Evolutionary conservation across 1,139 yeast species (phyloP).

Genomic region (Tardiomyces depauwii): DNA sequence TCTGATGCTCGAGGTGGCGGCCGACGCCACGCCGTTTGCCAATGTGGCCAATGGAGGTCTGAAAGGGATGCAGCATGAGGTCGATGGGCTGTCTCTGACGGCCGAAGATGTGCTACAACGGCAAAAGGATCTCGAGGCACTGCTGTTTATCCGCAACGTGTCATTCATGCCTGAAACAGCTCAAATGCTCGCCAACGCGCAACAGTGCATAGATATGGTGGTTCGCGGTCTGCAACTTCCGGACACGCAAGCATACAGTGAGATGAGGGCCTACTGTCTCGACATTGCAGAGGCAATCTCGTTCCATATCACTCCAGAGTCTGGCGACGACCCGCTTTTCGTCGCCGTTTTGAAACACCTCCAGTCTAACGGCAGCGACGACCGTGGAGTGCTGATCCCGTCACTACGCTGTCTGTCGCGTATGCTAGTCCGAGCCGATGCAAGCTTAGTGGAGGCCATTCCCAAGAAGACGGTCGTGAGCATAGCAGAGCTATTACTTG

Average conservation of each 20-base stretch:
- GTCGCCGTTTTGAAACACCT: constrained; percentile 15
- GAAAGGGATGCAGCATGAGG: not conserved
- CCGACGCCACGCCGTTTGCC: not conserved
- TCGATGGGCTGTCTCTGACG: constrained; percentile 5
- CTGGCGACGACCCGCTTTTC: constrained; percentile 34
- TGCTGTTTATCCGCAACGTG: constrained; percentile 65
- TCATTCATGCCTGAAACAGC: constrained; percentile 79
- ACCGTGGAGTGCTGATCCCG: constrained; percentile 28
- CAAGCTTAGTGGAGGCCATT: constrained; percentile 22
- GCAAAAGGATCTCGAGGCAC: constrained; percentile 46
- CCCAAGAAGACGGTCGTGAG: constrained; percentile 13
- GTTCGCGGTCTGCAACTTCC: constrained; percentile 36
- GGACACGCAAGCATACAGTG: constrained; percentile 36
- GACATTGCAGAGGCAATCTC: constrained; percentile 81
- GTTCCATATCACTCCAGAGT: constrained; percentile 68
- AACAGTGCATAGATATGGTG: constrained; percentile 24
- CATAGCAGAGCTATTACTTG: constrained; percentile 35
- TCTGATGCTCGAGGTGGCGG: not conserved
- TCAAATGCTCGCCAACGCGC: constrained; percentile 55
- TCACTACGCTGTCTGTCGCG: constrained; percentile 29
- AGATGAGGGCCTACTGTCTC: constrained; percentile 55
- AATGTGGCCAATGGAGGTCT: not conserved
- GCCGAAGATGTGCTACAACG: constrained; percentile 24
- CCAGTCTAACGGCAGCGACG: constrained; percentile 15
- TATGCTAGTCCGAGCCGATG: constrained; percentile 28